Base-by-base conservation (phyloP, 2,329 filamentous ascomycete genomes). In the Hypoxylon sp. region DNA sequence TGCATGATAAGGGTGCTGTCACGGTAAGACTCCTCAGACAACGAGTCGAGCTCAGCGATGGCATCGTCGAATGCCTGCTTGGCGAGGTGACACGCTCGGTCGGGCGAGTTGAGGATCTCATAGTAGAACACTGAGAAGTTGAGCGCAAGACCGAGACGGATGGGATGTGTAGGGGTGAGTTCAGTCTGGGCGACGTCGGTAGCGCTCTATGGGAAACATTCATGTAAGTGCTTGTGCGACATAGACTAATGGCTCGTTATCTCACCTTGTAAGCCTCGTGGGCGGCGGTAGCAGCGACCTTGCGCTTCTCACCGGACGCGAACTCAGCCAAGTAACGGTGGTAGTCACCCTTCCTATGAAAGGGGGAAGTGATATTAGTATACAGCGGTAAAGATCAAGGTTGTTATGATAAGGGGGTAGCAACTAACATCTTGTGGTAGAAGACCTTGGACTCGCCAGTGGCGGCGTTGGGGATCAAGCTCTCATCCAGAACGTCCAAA, bases 61-160 rank as follows among this genome's bases (percentile, higher is more conserved):
- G 95, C 95, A 83, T 98, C 95, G 82, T 98, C 95, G 80, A 98
- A 98, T 56, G 96, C 95, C 88, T 98, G 95, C 91, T 98, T 98
- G 84, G 95, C 95, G 75, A 98, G 91, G 82, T 98, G 95, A 90
- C 95, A 98, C 80, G 95, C 95, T 81, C 93, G 94, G 85, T 98
- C 95, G 79, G 95, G 95, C 37, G 95, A 97, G 91, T 98, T 98
- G 81, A 98, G 88, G 82, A 98, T 98, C 89, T 98, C 96, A 85
- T 98, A 97, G 90, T 97, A 97, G 89, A 98, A 98, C 79, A 98
- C 95, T 73, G 95, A 98, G 90, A 98, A 98, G 92, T 98, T 98
- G 77, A 98, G 91, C 76, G 95, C 95, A 79, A 98, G 92, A 83
- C 95, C 95, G 74, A 98, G 93, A 79, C 95, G 95, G 86, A 98